These are phyloP conservation scores for Oropetium thomaeum DNA, from an alignment of 176 grass and related monocot genomes.

Conservation along the genomic window DNA sequence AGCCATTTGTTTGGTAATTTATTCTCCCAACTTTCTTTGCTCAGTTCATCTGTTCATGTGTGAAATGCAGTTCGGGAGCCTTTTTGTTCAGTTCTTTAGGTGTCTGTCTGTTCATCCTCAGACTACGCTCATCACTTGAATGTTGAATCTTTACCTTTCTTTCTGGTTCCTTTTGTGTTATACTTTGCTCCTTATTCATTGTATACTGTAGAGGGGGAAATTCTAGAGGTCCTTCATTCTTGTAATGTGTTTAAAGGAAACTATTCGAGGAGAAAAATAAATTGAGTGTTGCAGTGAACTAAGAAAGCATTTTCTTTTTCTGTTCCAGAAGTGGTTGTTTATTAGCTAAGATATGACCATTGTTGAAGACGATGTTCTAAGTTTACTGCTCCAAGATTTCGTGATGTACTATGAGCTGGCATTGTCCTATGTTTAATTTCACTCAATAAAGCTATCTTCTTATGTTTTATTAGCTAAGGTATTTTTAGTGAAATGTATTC, in stretches of 20 bases:
- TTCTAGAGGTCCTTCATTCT: neutral
- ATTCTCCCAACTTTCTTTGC: conserved; percentile 8
- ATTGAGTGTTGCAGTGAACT: neutral
- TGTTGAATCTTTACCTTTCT: neutral
- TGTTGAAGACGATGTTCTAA: neutral
- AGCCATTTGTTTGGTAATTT: conserved; percentile 75
- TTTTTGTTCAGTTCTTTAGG: neutral
- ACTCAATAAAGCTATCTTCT: neutral
- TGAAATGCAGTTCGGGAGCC: neutral
- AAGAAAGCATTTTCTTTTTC: neutral
- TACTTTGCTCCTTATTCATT: neutral
- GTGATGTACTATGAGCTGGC: neutral
- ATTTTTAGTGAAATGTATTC: neutral
- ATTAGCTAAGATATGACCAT: too few species aligned
- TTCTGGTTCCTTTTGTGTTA: neutral
- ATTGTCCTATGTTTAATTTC: neutral
- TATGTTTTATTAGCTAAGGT: neutral
- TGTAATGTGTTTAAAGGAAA: neutral
- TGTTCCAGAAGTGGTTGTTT: neutral
- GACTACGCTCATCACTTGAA: neutral
- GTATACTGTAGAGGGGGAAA: neutral
- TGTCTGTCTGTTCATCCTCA: neutral
- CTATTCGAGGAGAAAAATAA: too few species aligned
- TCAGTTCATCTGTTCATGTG: conserved; percentile 1
- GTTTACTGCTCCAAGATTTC: neutral